These are phyloP conservation scores for Nemania serpens DNA, from an alignment of 2,329 filamentous ascomycete genomes.

Conservation along the genomic window DNA sequence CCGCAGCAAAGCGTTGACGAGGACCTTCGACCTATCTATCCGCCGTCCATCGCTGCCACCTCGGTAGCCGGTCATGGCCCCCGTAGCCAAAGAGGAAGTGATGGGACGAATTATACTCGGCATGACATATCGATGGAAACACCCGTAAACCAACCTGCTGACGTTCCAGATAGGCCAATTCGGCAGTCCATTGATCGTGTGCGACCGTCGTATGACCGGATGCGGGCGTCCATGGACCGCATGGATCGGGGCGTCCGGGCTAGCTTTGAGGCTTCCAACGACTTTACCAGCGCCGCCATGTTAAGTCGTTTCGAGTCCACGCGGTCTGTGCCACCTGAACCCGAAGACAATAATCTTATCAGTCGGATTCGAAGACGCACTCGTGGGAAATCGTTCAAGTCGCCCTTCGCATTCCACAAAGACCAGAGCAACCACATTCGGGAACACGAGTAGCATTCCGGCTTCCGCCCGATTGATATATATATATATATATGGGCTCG, in stretches of 20 bases:
- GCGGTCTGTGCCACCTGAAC: conserved; percentile 48
- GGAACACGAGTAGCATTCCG: conserved; percentile 37
- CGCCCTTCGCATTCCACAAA: conserved; percentile 38
- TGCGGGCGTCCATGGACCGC: conserved; percentile 85
- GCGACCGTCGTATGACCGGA: conserved; percentile 84
- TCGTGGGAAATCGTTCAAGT: conserved; percentile 43
- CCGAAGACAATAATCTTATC: conserved; percentile 37
- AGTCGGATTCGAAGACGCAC: conserved; percentile 41
- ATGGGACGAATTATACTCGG: conserved; percentile 86
- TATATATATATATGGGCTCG: neutral
- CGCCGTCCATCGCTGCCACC: conserved; percentile 82
- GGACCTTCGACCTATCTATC: conserved; percentile 90
- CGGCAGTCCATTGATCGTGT: conserved; percentile 68
- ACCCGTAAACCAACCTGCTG: conserved; percentile 38
- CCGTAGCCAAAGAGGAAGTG: conserved; percentile 87
- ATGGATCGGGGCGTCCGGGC: conserved; percentile 61
- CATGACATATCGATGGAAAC: conserved; percentile 66
- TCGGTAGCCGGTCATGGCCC: conserved; percentile 71
- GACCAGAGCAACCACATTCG: conserved; percentile 37
- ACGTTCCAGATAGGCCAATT: conserved; percentile 31
- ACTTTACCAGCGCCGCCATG: conserved; percentile 89
- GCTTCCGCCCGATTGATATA: neutral
- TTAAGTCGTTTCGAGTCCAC: conserved; percentile 82
- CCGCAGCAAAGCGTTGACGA: conserved; percentile 72
- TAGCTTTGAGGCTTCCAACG: conserved; percentile 84